Evolutionary conservation across 2,329 filamentous ascomycete species (phyloP).

Genomic region (Nakataea oryzae): DNA sequence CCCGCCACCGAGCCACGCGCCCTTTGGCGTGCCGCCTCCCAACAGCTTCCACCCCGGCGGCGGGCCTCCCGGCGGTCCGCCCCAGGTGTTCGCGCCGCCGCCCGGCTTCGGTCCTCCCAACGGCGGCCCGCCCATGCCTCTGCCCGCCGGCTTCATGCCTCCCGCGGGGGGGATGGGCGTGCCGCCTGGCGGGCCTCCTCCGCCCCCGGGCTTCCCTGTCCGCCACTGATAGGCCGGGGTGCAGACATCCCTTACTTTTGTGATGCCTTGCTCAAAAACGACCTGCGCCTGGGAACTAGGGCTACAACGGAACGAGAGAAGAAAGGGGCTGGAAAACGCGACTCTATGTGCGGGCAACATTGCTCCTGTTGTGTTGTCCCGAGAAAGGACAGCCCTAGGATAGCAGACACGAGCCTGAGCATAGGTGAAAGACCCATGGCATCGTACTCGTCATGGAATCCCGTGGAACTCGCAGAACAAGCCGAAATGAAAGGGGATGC

Average conservation of each 20-base stretch:
- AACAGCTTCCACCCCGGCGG: slow-evolving; percentile 32
- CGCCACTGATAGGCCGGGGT: slow-evolving; percentile 1
- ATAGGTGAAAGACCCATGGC: too few species aligned
- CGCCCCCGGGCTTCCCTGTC: slow-evolving; percentile 1
- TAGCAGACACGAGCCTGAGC: too few species aligned
- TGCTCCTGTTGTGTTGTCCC: too few species aligned
- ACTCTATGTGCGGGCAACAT: too few species aligned
- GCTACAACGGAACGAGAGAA: too few species aligned
- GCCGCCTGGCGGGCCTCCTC: slow-evolving; percentile 4
- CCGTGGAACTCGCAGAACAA: too few species aligned
- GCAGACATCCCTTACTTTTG: not conserved
- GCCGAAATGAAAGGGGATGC: not conserved
- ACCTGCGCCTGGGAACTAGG: too few species aligned
- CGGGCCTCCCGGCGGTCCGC: slow-evolving; percentile 20
- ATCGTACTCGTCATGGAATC: not conserved
- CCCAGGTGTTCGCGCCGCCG: slow-evolving; percentile 27
- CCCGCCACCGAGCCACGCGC: slow-evolving; percentile 33
- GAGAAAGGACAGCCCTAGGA: too few species aligned
- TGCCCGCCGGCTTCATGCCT: slow-evolving; percentile 32
- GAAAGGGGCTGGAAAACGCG: too few species aligned
- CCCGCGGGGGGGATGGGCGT: slow-evolving; percentile 25
- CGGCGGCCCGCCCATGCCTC: slow-evolving; percentile 16
- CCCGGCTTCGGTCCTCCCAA: slow-evolving; percentile 27
- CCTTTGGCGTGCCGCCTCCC: slow-evolving; percentile 30
- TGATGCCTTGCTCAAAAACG: not conserved